A percentile compares a stretch with the other conserved stretches of the same genome.
phyloP scores from a whole-genome alignment of 495 filamentous ascomycete genomes.

The Xylaria nigripes region DNA sequence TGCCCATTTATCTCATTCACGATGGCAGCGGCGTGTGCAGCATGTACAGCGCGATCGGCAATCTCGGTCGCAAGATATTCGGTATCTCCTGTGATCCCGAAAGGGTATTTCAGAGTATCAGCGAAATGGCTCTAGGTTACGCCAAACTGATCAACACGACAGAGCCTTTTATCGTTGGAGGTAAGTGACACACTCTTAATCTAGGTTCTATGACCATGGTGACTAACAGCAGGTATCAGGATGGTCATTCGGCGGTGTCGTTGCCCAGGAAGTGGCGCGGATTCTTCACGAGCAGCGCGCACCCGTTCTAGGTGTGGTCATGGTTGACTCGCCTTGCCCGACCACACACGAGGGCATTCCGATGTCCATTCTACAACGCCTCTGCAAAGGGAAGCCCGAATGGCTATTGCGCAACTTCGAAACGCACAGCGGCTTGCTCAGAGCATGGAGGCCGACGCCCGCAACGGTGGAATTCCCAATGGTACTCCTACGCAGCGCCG shows the following conservation, averaged over 20 bases:
- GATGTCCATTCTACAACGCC: not conserved
- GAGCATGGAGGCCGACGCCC: not conserved
- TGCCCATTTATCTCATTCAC: not conserved
- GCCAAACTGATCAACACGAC: not conserved
- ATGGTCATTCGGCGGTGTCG: not conserved
- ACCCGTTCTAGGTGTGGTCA: not conserved
- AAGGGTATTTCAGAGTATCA: not conserved
- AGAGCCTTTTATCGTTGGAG: not conserved
- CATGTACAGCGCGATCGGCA: not conserved
- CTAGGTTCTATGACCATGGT: not conserved
- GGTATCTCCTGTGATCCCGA: not conserved
- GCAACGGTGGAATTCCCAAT: not conserved
- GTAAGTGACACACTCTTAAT: not conserved
- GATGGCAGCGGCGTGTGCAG: not conserved
- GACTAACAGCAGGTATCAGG: not conserved
- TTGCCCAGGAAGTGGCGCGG: not conserved
- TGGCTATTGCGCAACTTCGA: not conserved
- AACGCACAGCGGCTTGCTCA: not conserved
- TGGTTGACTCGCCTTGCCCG: not conserved
- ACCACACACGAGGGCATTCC: not conserved
- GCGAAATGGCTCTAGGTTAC: not conserved
- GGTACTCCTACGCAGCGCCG: not conserved
- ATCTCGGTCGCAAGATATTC: not conserved
- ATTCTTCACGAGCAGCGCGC: not conserved
- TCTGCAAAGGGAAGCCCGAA: not conserved